Conservation (phyloP, 345 rosid genomes). For the thale cress (Arabidopsis thaliana) region TAIR10.1 NC_003074.8:5687501-5688000, state of each 20-base stretch:
- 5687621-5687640: too few species aligned
- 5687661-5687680: too few species aligned
- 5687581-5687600: too few species aligned
- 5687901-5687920: conserved; percentile 86
- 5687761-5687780: background rate
- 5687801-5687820: conserved; percentile 44
- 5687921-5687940: background rate
- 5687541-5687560: background rate
- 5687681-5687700: background rate
- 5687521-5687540: background rate
- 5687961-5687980: background rate
- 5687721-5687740: conserved; percentile 25
- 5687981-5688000: background rate
- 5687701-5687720: too few species aligned
- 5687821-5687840: conserved; percentile 65
- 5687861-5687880: conserved; percentile 93
- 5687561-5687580: too few species aligned
- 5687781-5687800: conserved; percentile 13
- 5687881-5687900: conserved; percentile 98
- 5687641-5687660: too few species aligned
- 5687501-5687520: background rate
- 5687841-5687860: conserved; percentile 84
- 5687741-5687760: conserved; percentile 28
- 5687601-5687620: too few species aligned
- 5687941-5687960: background rate